phyloP scores from a whole-genome alignment of 2,329 filamentous ascomycete genomes.

The Fusarium tjaetaba region DNA sequence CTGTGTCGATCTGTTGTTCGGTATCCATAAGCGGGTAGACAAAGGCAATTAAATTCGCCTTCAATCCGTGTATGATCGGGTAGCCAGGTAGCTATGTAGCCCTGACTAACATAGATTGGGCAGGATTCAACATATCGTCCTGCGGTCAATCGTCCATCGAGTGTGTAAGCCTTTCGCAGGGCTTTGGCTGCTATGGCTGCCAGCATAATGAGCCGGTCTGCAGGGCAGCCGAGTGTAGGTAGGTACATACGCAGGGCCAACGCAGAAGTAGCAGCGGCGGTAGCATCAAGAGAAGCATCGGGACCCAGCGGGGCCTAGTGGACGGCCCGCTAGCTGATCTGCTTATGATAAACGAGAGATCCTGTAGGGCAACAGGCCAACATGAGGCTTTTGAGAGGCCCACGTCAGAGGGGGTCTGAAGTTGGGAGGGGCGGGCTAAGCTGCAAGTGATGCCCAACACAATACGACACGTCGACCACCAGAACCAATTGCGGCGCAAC shows the following conservation, averaged over 20 bases:
- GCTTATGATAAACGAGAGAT: constrained; percentile 26
- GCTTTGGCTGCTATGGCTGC: constrained; percentile 16
- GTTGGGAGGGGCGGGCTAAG: constrained; percentile 19
- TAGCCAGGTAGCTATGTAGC: constrained; percentile 1
- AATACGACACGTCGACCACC: constrained; percentile 29
- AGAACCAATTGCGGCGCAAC: constrained; percentile 12
- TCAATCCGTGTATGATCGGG: neutral
- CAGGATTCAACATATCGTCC: neutral
- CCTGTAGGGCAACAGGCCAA: constrained; percentile 18
- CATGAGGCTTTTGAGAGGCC: constrained; percentile 22
- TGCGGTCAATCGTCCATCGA: neutral
- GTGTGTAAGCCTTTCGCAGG: constrained; percentile 10
- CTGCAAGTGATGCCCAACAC: constrained; percentile 33
- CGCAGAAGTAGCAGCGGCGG: neutral
- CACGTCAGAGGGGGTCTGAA: constrained; percentile 17
- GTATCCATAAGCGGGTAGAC: constrained; percentile 39
- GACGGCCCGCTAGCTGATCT: constrained; percentile 24
- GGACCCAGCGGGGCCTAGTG: constrained; percentile 7
- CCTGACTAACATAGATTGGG: constrained; percentile 12
- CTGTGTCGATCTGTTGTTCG: constrained; percentile 35
- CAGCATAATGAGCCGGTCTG: constrained; percentile 7
- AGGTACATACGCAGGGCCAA: neutral
- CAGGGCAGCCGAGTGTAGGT: neutral
- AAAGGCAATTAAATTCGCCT: constrained; percentile 34
- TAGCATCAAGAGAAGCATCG: neutral